Evolutionary conservation across 441 rosid genomes (phyloP), one percentile per base, ranked within the genome.

Genomic region (Gossypium schwendimanii): DNA sequence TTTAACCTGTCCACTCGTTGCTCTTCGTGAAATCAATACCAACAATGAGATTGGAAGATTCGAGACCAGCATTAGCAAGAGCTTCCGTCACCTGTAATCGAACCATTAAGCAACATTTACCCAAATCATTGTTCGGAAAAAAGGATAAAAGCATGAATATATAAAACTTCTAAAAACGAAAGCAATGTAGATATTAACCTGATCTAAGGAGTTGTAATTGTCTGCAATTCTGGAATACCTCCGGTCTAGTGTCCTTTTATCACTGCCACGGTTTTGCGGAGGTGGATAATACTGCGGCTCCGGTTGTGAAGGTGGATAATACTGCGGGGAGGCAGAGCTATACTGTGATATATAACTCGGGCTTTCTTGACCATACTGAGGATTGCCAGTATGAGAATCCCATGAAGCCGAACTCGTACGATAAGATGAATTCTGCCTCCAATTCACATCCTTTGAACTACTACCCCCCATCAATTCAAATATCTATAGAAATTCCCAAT

Each of bases 11-110:
- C 96, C 96, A 90, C 60, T 87, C 91, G 12, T 90, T 90, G 82
- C 96, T 90, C 85, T 90, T 90, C 2, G 96, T 90, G 75, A 87
- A 90, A 84, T 90, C 96, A 21, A 90, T 86, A 72, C 96, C 93
- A 45, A 90, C 88, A 7, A 90, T 88, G 72, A 90, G 91, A 80
- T 88, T 90, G 18, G 93, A 90, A 67, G 96, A 88, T 79, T 90
- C 93, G 6, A 90, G 83, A 61, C 96, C 96, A 0, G 96, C 88
- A 63, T 17, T 81, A 33, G 87, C 86, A 74, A 90, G 91, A 75
- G 89, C 92, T 69, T 61, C 87, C 0, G 91, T 87, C 63, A 90
- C 96, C 96, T 90, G 78, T 63, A 81, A 31, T 63, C n/a, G 11
- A 21, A n/a, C 6, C 6, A 57, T 11, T 39, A 44, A 71, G 24